phyloP scores from a whole-genome alignment of 192 early-diverging fungal genomes.

The Thamnidium elegans region DNA sequence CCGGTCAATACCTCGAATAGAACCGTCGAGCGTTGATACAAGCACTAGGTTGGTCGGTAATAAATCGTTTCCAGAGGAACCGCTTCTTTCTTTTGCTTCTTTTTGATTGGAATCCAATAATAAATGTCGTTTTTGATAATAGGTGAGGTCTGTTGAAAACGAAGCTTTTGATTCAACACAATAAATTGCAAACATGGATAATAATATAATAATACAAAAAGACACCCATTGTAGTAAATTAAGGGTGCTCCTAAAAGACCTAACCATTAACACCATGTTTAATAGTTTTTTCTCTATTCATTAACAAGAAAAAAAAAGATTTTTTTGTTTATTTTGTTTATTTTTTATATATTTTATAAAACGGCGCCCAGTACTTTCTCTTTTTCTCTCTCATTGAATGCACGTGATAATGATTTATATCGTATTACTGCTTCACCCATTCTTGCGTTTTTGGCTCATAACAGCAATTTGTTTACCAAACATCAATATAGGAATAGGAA shows the following conservation, averaged over 20 bases:
- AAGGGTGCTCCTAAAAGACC: slow-evolving; percentile 10
- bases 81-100: not conserved
- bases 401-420: too few species aligned
- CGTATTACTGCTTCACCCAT: too few species aligned
- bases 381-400: too few species aligned
- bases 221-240: slow-evolving; percentile 7
- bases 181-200: slow-evolving; percentile 10
- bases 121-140: not conserved
- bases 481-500: too few species aligned
- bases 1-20: slow-evolving; percentile 61
- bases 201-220: slow-evolving; percentile 2
- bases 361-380: too few species aligned
- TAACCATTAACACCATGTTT: slow-evolving; percentile 16
- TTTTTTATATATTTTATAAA: too few species aligned
- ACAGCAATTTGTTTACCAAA: too few species aligned
- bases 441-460: too few species aligned
- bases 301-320: slow-evolving; percentile 6
- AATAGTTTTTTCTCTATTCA: not conserved
- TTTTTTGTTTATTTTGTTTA: too few species aligned
- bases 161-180: not conserved
- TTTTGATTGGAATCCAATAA: not conserved
- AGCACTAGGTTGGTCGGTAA: slow-evolving; percentile 44
- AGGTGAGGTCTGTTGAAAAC: not conserved
- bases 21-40: slow-evolving; percentile 73
- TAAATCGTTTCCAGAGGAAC: not conserved